These are phyloP conservation scores for Yamadazyma conglobata DNA, from an alignment of 1,139 yeast genomes.

Conservation along the genomic window DNA sequence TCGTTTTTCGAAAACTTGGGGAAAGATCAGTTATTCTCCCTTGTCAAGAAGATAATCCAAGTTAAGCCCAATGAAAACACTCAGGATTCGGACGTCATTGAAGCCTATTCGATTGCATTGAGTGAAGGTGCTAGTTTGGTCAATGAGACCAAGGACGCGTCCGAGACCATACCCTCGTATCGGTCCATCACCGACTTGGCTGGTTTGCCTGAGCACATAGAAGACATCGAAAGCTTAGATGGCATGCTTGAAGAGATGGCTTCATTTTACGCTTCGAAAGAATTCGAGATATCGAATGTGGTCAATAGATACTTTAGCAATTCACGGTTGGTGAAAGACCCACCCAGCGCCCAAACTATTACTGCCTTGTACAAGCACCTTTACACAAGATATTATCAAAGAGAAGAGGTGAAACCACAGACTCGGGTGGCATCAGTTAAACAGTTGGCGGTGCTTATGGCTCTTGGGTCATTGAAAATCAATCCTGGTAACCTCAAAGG, in stretches of 20 bases:
- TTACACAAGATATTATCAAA: constrained; percentile 9
- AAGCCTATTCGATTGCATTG: constrained; percentile 28
- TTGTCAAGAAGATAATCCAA: constrained; percentile 10
- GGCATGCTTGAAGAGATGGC: constrained; percentile 49
- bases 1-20: constrained; percentile 13
- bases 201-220: constrained; percentile 15
- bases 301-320: constrained; percentile 3
- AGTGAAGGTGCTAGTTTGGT: constrained; percentile 29
- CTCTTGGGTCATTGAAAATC: constrained; percentile 26
- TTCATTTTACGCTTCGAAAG: constrained; percentile 29
- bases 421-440: constrained; percentile 17
- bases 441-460: constrained; percentile 20
- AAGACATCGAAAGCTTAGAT: constrained; percentile 42
- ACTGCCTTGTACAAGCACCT: constrained; percentile 10
- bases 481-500: constrained; percentile 12
- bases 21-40: constrained; percentile 10
- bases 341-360: constrained; percentile 6
- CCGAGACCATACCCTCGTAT: constrained; percentile 7
- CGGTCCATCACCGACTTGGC: constrained; percentile 12
- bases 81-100: constrained; percentile 19
- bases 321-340: constrained; percentile 5
- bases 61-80: constrained; percentile 1
- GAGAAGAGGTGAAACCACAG: constrained; percentile 10
- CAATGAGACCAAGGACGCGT: constrained; percentile 5
- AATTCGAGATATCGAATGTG: constrained; percentile 17